Conservation (phyloP, 352 stramenopile species). For the Globisporangium mamillatum region DNA sequence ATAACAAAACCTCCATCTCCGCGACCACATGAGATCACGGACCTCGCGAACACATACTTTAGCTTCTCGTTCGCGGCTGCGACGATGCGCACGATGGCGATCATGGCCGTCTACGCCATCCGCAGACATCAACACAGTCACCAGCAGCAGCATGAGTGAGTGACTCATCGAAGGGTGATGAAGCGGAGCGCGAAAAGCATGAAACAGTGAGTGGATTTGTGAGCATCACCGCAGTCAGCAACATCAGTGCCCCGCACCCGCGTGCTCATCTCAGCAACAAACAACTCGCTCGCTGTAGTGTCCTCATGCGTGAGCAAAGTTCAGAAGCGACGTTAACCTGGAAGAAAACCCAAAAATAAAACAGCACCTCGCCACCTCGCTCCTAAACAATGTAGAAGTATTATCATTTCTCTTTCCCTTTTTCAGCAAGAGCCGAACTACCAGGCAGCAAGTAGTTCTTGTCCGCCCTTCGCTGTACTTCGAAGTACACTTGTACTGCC, state of each 20-base stretch:
- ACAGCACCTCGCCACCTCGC: background rate
- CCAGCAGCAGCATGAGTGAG: constrained; percentile 18
- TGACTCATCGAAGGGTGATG: background rate
- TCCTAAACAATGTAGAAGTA: background rate
- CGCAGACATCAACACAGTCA: constrained; percentile 38
- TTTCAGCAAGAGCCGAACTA: background rate
- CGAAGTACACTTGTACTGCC: no score
- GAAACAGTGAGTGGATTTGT: background rate
- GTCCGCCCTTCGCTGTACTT: no score
- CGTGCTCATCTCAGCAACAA: no score
- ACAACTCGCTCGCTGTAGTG: background rate
- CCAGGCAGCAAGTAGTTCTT: no score
- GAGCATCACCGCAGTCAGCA: background rate
- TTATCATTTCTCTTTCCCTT: background rate
- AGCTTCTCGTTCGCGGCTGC: constrained; percentile 17
- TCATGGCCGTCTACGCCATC: constrained; percentile 18
- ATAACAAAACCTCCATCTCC: background rate
- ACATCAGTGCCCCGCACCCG: background rate
- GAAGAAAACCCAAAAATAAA: background rate
- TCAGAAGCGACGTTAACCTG: background rate
- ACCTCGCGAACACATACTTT: constrained; percentile 17
- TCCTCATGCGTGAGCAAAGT: background rate
- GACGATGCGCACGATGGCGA: constrained; percentile 19
- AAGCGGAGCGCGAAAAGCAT: background rate
- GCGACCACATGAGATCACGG: constrained; percentile 7